Percentiles rank a stretch among this genome's conserved stretches.
These are phyloP conservation scores for Marsdenia floribunda DNA, from an alignment of 257 asterid species.

Conservation along the genomic window DNA sequence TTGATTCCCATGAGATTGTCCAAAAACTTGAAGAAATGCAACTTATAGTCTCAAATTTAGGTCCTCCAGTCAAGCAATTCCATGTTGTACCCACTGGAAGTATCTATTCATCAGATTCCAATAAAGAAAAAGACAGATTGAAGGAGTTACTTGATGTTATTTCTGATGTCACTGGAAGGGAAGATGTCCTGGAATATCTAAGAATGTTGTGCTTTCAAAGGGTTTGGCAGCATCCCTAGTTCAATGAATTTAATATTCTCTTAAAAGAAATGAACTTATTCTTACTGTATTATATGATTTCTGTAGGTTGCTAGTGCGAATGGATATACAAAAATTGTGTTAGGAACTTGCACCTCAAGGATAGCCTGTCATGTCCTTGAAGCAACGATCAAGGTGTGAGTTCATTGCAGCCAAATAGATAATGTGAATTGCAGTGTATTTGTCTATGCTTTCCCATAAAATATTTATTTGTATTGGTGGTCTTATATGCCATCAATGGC, in stretches of 20 bases:
- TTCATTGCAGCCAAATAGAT: background rate
- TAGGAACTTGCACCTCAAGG: constrained; percentile 73
- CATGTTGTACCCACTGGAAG: constrained; percentile 52
- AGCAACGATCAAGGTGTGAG: constrained; percentile 86
- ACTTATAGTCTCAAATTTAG: constrained; percentile 42
- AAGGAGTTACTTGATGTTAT: constrained; percentile 41
- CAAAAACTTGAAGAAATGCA: constrained; percentile 52
- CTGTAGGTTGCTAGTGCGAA: constrained; percentile 69
- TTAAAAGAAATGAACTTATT: constrained; percentile 7
- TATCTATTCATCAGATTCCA: constrained; percentile 42
- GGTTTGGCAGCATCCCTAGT: constrained; percentile 35
- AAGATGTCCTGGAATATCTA: constrained; percentile 56
- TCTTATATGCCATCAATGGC: background rate
- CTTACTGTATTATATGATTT: constrained; percentile 10
- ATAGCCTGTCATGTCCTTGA: constrained; percentile 92
- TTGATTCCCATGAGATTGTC: constrained; percentile 32
- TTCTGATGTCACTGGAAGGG: constrained; percentile 68
- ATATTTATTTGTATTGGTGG: background rate
- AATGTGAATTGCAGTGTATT: background rate
- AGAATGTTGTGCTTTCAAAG: constrained; percentile 66
- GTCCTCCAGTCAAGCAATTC: constrained; percentile 62
- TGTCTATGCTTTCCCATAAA: background rate
- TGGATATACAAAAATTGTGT: constrained; percentile 75
- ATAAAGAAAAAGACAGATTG: constrained; percentile 44
- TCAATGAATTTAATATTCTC: constrained; percentile 9